Evolutionary conservation across 768 basidiomycete genomes (phyloP).

Genomic region (Pilatotrama ljubarskyi): DNA sequence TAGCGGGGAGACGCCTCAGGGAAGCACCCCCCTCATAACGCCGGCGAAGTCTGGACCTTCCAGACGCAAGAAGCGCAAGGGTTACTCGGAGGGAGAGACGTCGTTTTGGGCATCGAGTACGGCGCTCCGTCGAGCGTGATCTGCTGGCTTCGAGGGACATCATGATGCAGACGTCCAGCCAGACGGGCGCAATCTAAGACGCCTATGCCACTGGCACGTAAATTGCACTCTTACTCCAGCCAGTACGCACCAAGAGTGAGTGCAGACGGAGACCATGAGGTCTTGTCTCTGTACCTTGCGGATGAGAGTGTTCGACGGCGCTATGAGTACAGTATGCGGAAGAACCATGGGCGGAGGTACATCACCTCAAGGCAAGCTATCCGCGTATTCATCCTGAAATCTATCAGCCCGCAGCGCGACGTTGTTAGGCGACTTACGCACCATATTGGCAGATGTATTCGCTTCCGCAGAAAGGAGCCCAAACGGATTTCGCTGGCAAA

Average conservation of each 20-base stretch:
- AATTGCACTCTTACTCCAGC: neutral
- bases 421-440: neutral
- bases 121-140: conserved; percentile 14
- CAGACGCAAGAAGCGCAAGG: neutral
- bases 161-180: neutral
- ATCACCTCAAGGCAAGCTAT: neutral
- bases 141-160: too few species aligned
- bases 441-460: too few species aligned
- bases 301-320: too few species aligned
- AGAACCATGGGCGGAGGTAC: neutral
- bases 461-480: too few species aligned
- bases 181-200: neutral
- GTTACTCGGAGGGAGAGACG: neutral
- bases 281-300: neutral
- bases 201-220: neutral
- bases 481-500: too few species aligned
- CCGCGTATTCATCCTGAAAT: too few species aligned
- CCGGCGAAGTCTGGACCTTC: neutral
- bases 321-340: too few species aligned
- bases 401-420: neutral
- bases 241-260: neutral
- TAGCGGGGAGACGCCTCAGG: neutral
- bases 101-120: neutral
- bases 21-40: neutral
- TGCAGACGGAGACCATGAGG: neutral